Conservation (phyloP, 2,329 filamentous ascomycete genomes). For the Diplocarpon rosae region DNA sequence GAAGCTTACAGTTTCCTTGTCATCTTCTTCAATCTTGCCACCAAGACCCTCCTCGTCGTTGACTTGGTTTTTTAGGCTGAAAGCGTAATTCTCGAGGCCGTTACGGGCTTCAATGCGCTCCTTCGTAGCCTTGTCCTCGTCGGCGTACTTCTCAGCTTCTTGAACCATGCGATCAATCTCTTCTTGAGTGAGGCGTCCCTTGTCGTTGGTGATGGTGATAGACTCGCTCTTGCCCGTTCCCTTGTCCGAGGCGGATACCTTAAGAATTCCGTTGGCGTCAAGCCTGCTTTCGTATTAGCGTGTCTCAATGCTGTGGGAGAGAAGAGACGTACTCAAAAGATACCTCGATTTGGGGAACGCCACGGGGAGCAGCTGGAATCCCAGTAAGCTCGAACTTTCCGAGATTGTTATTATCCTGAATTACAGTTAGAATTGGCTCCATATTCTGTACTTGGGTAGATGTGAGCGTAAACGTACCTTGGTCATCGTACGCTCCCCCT, state of each 20-base stretch:
- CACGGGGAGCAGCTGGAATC: constrained; percentile 89
- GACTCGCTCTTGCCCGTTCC: constrained; percentile 94
- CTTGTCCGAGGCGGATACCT: constrained; percentile 94
- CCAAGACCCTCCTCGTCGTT: constrained; percentile 94
- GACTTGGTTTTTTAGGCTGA: constrained; percentile 98
- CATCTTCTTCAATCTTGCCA: constrained; percentile 96
- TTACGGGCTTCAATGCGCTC: constrained; percentile 96
- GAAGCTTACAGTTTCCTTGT: constrained; percentile 79
- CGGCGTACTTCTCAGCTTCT: constrained; percentile 96
- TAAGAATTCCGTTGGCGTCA: constrained; percentile 96
- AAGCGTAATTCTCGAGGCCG: constrained; percentile 96
- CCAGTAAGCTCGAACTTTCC: constrained; percentile 97
- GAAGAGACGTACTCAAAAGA: constrained; percentile 54
- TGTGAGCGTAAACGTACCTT: constrained; percentile 34
- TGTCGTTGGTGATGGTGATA: constrained; percentile 99
- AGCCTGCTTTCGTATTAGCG: constrained; percentile 34
- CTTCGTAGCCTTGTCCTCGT: constrained; percentile 97
- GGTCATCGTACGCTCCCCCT: constrained; percentile 87
- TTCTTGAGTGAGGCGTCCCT: constrained; percentile 89
- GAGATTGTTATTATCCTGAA: constrained; percentile 77
- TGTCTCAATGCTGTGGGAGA: not conserved
- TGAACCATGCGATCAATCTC: constrained; percentile 99
- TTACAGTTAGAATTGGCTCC: too few species aligned
- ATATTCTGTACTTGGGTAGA: too few species aligned
- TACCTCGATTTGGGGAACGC: constrained; percentile 96